A percentile compares a stretch with the other conserved stretches of the same genome.
Conservation (phyloP, 306 rosid species). For the Lagenaria siceraria region DNA sequence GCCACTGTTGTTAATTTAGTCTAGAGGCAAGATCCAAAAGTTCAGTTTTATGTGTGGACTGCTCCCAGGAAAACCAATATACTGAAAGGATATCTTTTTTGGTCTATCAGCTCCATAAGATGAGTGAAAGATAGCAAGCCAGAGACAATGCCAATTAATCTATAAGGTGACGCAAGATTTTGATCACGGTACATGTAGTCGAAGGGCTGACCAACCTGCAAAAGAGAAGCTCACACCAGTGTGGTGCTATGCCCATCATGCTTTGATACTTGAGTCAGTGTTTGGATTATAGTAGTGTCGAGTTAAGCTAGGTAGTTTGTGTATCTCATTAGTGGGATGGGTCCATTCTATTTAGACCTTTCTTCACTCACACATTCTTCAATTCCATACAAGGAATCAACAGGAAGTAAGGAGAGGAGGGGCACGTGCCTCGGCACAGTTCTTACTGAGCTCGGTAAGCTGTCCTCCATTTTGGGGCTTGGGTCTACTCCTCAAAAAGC, state of each 20-base stretch:
- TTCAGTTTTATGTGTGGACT: neutral
- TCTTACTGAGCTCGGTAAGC: too few species aligned
- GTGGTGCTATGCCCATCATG: neutral
- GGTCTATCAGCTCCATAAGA: neutral
- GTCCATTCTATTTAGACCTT: too few species aligned
- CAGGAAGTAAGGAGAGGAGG: too few species aligned
- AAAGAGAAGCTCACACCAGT: neutral
- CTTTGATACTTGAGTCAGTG: neutral
- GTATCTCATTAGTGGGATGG: too few species aligned
- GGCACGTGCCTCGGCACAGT: too few species aligned
- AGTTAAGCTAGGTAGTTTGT: too few species aligned
- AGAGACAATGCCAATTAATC: neutral
- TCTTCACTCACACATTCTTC: too few species aligned
- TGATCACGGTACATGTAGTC: neutral
- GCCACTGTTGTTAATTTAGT: neutral
- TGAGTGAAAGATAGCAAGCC: neutral
- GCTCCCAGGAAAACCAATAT: neutral
- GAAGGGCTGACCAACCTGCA: neutral
- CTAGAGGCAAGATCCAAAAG: neutral
- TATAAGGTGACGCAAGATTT: neutral
- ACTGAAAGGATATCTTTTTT: neutral
- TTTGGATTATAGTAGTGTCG: neutral
- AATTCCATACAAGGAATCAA: too few species aligned
- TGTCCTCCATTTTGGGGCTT: too few species aligned
- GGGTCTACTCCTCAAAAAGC: too few species aligned